Base-by-base conservation (phyloP, 1,284 basidiomycete genomes). In the Puccinia coronata region DNA sequence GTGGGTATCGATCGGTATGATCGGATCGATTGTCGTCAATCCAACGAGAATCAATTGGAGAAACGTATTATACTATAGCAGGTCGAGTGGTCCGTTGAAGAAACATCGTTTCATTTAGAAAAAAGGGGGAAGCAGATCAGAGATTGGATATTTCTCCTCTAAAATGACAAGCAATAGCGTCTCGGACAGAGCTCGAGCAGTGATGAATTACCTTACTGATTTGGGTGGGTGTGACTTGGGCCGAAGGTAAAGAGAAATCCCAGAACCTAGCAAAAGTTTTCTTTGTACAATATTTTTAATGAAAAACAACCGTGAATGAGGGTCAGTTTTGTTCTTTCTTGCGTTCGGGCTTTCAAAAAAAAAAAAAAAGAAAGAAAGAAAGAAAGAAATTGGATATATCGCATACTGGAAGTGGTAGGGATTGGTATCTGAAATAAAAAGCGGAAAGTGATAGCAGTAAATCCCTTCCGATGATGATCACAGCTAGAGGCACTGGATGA, bases 191-290 rank as follows among this genome's bases (percentile, higher is more conserved):
- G n/a, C n/a, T n/a, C n/a, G n/a, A n/a, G n/a, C n/a, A n/a, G n/a
- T n/a, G n/a, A n/a, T n/a, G n/a, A n/a, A n/a, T 67, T 75, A 92
- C 93, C 89, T 96, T 96, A 89, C 93, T 95, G 76, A 96, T 95
- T 59, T 87, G 87, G 5, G 96, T 98, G 0, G 96, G 96, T 39
- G 90, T 90, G 9, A 98, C 95, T 86, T 96, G 94, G 0, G 94
- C 96, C 0, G 94, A 95, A 0, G 96, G 95, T 82, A 98, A 91
- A 18, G 92, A 92, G 82, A 96, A 93, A 86, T 98, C 94, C 92
- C 95, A 98, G 87, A 98, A 99, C 53, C 96, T 90, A 67, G 88
- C 86, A 84, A 94, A 91, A 0, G 95, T 98, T 91, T 96, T 96
- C 93, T 95, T 84, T 2, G 16, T 53, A 18, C 20, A 67, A 61